Conservation (phyloP, 495 filamentous ascomycete genomes). For the Tuber aestivum region DNA sequence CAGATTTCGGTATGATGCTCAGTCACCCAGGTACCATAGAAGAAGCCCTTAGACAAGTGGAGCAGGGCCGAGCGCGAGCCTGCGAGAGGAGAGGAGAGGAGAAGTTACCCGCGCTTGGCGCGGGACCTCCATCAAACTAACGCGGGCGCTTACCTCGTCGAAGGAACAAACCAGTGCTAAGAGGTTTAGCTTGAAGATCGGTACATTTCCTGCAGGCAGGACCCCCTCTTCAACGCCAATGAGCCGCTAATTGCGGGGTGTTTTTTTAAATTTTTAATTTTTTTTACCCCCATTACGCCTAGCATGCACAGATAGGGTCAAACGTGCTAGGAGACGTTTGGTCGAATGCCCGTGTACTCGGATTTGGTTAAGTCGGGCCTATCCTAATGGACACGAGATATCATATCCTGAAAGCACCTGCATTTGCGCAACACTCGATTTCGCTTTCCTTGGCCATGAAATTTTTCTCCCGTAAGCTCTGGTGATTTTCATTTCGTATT, state of each 20-base stretch:
- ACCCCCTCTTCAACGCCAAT: neutral
- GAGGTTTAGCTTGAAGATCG: neutral
- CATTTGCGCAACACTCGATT: neutral
- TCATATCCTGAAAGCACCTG: neutral
- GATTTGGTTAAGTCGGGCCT: neutral
- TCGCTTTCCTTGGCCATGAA: neutral
- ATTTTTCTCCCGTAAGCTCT: neutral
- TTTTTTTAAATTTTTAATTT: too few species aligned
- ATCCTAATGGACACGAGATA: neutral
- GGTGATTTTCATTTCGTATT: neutral
- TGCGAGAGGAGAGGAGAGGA: too few species aligned
- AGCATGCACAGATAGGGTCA: neutral
- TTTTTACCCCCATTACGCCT: neutral
- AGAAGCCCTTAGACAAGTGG: neutral
- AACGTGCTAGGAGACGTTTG: neutral
- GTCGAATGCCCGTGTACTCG: neutral
- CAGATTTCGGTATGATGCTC: neutral
- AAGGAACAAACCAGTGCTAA: neutral
- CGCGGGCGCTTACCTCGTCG: neutral
- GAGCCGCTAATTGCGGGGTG: neutral
- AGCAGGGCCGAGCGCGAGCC: neutral
- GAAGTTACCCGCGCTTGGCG: neutral
- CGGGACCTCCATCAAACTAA: neutral
- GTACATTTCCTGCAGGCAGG: neutral
- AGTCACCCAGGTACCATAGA: neutral